A percentile compares a stretch with the other conserved stretches of the same genome.
These are phyloP conservation scores for Pythium guiyangense DNA, from an alignment of 352 stramenopile species.

Conservation along the genomic window DNA sequence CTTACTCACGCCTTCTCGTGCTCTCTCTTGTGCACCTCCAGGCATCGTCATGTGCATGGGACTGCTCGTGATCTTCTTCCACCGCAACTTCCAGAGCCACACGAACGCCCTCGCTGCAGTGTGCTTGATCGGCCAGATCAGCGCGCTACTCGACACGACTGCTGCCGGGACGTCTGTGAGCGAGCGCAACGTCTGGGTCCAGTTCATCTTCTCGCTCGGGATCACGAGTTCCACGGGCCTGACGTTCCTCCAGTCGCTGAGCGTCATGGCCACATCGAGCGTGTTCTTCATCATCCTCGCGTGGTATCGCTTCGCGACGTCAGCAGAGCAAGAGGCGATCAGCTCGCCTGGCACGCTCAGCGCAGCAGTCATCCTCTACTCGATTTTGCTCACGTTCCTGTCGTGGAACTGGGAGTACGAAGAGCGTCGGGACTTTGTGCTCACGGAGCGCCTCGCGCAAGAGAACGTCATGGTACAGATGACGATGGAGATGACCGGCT, in stretches of 20 bases:
- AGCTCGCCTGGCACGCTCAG: slow-evolving; percentile 67
- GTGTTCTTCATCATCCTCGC: slow-evolving; percentile 76
- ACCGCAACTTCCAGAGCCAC: slow-evolving; percentile 53
- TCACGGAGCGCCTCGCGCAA: slow-evolving; percentile 76
- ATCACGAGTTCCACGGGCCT: slow-evolving; percentile 80
- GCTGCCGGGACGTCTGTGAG: slow-evolving; percentile 67
- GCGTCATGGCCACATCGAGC: slow-evolving; percentile 51
- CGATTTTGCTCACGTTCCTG: slow-evolving; percentile 72
- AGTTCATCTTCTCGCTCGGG: slow-evolving; percentile 83
- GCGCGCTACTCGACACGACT: slow-evolving; percentile 69
- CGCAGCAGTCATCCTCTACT: slow-evolving; percentile 70
- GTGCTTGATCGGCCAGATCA: slow-evolving; percentile 71
- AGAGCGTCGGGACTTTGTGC: slow-evolving; percentile 80
- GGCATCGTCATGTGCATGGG: slow-evolving; percentile 76
- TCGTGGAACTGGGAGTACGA: slow-evolving; percentile 88
- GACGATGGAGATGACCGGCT: slow-evolving; percentile 87
- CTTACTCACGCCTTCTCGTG: not conserved
- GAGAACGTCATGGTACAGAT: slow-evolving; percentile 87
- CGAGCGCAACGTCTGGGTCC: slow-evolving; percentile 81
- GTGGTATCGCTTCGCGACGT: slow-evolving; percentile 50
- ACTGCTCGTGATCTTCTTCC: slow-evolving; percentile 59
- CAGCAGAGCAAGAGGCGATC: slow-evolving; percentile 26
- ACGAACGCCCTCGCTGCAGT: slow-evolving; percentile 47
- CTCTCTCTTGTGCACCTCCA: slow-evolving; percentile 1
- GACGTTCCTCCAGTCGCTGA: slow-evolving; percentile 62